Percentiles rank a stretch among this genome's conserved stretches.
These are phyloP conservation scores for Tetrapyrgos nigripes DNA, from an alignment of 1,284 basidiomycete species.

Conservation along the genomic window DNA sequence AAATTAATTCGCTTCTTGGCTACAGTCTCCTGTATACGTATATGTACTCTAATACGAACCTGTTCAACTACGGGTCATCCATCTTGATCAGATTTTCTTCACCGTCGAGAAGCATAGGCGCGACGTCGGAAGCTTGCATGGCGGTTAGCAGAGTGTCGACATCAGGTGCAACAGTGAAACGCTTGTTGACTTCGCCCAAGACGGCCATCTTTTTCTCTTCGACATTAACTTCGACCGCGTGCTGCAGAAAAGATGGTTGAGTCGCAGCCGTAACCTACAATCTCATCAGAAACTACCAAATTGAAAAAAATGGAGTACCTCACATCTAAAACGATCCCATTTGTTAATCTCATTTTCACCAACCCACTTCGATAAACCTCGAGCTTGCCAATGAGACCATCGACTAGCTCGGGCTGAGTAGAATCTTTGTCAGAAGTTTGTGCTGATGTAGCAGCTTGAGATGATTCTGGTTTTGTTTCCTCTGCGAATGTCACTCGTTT, in stretches of 20 bases:
- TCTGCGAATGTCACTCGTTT: slow-evolving; percentile 68
- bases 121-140: slow-evolving; percentile 61
- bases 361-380: slow-evolving; percentile 85
- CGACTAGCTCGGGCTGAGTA: slow-evolving; percentile 50
- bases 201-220: slow-evolving; percentile 67
- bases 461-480: slow-evolving; percentile 54
- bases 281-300: too few relatives aligned
- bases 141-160: slow-evolving; percentile 80
- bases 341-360: slow-evolving; percentile 86
- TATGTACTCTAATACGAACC: background rate
- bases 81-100: slow-evolving; percentile 62
- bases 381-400: slow-evolving; percentile 83
- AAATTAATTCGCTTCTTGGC: background rate
- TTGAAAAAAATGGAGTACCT: slow-evolving; percentile 10
- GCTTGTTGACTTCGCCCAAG: slow-evolving; percentile 86
- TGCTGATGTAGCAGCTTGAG: slow-evolving; percentile 32
- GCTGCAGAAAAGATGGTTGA: slow-evolving; percentile 89
- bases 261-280: slow-evolving; percentile 83
- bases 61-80: slow-evolving; percentile 46
- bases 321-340: slow-evolving; percentile 85
- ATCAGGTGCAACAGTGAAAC: slow-evolving; percentile 88
- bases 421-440: slow-evolving; percentile 35
- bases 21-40: too few relatives aligned
- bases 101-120: slow-evolving; percentile 42
- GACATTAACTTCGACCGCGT: slow-evolving; percentile 80